Evolutionary conservation across 106 monocot genomes (phyloP).

Genomic region (Agapanthus africanus): DNA sequence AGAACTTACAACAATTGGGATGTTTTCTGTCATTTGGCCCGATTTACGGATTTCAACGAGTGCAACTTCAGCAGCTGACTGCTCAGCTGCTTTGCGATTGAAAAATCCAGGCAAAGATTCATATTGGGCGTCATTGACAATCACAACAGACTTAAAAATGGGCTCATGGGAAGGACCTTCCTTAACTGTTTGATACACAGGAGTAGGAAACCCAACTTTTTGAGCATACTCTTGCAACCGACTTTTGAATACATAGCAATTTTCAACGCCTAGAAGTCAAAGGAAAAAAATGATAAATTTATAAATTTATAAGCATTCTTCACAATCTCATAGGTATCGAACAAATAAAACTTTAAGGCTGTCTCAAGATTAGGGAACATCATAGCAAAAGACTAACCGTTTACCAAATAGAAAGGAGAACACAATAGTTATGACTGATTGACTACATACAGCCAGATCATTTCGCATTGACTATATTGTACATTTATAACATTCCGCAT

Average conservation of each 20-base stretch:
- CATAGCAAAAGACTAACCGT: too few species aligned
- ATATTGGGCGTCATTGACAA: constrained; percentile 56
- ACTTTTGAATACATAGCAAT: constrained; percentile 80
- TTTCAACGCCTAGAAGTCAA: constrained; percentile 4
- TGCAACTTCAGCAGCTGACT: constrained; percentile 89
- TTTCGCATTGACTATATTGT: too few species aligned
- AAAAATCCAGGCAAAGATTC: constrained; percentile 82
- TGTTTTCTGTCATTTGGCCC: constrained; percentile 30
- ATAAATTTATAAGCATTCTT: too few species aligned
- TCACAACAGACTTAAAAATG: constrained; percentile 77
- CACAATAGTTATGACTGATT: too few species aligned
- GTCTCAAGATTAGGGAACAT: too few species aligned
- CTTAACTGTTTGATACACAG: constrained; percentile 77
- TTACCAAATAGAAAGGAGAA: too few species aligned
- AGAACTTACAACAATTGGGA: constrained; percentile 67
- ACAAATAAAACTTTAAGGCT: too few species aligned
- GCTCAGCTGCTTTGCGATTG: constrained; percentile 85
- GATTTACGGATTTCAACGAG: constrained; percentile 64
- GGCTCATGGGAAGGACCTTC: constrained; percentile 96
- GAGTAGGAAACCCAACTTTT: constrained; percentile 61
- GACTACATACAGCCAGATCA: too few species aligned
- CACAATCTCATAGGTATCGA: too few species aligned
- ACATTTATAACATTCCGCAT: too few species aligned
- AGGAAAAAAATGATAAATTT: too few species aligned
- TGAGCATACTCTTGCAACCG: constrained; percentile 90